Evolutionary conservation across 139 green algal genomes (phyloP).

Genomic region (Parachlorella kessleri): DNA sequence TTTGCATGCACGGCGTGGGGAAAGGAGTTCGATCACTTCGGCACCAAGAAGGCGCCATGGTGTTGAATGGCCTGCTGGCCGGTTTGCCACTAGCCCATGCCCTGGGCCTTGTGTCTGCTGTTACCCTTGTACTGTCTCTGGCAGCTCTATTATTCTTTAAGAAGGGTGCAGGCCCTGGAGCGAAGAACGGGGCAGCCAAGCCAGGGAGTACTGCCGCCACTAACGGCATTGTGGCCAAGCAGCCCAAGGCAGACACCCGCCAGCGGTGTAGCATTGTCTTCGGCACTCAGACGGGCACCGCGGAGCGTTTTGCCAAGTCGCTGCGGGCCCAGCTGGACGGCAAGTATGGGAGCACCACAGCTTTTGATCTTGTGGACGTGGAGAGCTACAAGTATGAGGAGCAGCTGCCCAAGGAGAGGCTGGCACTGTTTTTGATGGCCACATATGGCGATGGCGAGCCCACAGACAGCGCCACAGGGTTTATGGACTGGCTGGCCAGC

Average conservation of each 20-base stretch:
- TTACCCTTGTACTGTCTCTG: constrained; percentile 19
- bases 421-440: constrained; percentile 86
- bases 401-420: constrained; percentile 66
- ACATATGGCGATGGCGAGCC: constrained; percentile 98
- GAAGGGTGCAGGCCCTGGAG: background rate
- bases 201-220: no score
- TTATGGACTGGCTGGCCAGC: constrained; percentile 83
- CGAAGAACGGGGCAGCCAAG: no score
- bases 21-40: no score
- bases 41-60: no score
- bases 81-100: background rate
- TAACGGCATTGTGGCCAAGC: background rate
- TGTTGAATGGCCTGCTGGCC: background rate
- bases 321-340: constrained; percentile 53
- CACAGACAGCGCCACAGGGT: constrained; percentile 88
- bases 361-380: constrained; percentile 73
- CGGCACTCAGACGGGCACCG: constrained; percentile 88
- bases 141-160: background rate
- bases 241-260: constrained; percentile 1
- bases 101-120: constrained; percentile 18
- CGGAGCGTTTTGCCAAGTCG: constrained; percentile 90
- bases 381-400: constrained; percentile 62
- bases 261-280: constrained; percentile 54
- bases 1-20: no score
- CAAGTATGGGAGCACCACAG: constrained; percentile 60